Conservation (phyloP, 257 asterid genomes). For the Nyctanthes arbortristis region DNA sequence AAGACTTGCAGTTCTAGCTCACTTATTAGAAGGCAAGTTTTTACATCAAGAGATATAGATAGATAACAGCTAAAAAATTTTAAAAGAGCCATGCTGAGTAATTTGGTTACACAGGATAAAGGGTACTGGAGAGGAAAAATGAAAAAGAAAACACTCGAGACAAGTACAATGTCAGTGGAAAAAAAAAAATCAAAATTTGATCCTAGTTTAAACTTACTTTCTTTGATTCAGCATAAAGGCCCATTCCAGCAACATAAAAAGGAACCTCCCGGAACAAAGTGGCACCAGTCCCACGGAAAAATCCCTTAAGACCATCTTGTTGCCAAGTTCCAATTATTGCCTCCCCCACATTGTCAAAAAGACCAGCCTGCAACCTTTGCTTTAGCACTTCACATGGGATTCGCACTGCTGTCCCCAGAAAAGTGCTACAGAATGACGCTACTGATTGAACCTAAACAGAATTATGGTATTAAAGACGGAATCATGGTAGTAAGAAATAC, state of each 20-base stretch:
- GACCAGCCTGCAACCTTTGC: conserved; percentile 92
- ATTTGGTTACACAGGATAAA: too few species aligned
- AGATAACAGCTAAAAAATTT: too few species aligned
- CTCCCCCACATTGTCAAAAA: conserved; percentile 76
- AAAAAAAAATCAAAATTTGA: background rate
- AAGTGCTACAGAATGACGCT: conserved; percentile 86
- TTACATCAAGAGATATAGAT: too few species aligned
- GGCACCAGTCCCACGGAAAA: conserved; percentile 97
- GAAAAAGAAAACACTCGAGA: background rate
- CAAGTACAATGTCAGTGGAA: background rate
- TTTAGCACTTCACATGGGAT: conserved; percentile 94
- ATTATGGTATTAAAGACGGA: too few species aligned
- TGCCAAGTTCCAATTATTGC: conserved; percentile 85
- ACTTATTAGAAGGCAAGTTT: too few species aligned
- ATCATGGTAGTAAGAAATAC: conserved; percentile 13
- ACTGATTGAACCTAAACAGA: conserved; percentile 79
- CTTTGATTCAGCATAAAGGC: conserved; percentile 94
- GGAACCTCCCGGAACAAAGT: conserved; percentile 94
- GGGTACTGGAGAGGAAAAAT: background rate
- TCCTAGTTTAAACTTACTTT: conserved; percentile 46
- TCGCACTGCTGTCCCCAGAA: conserved; percentile 88
- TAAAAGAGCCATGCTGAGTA: too few species aligned
- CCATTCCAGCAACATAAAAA: conserved; percentile 95
- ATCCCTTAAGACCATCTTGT: conserved; percentile 82
- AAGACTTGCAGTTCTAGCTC: too few species aligned